Conservation (phyloP, 2,329 filamentous ascomycete species). For the Hawksworthiomyces lignivorus region DNA sequence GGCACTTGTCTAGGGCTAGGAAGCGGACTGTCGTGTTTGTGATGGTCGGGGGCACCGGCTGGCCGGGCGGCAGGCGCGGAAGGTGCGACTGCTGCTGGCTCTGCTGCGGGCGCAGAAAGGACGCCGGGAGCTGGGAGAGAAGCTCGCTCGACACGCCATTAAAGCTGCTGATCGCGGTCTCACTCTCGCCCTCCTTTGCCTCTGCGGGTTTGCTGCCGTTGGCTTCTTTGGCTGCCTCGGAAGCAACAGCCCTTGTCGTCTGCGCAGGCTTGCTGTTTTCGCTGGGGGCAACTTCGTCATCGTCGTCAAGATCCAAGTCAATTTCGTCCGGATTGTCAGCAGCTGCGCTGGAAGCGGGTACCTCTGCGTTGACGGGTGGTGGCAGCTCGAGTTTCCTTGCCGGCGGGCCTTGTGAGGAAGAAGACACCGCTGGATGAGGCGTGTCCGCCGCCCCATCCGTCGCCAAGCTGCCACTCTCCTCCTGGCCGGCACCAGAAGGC, state of each 20-base stretch:
- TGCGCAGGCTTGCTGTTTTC: neutral
- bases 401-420: neutral
- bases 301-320: constrained; percentile 56
- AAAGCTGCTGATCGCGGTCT: constrained; percentile 1
- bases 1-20: constrained; percentile 85
- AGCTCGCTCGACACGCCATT: constrained; percentile 52
- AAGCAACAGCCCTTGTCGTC: neutral
- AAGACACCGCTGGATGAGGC: constrained; percentile 2
- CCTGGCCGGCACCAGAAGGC: constrained; percentile 21
- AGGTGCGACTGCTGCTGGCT: constrained; percentile 20
- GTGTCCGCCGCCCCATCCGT: constrained; percentile 7
- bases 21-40: constrained; percentile 75
- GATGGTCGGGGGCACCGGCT: constrained; percentile 63
- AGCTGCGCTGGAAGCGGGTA: constrained; percentile 8
- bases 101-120: constrained; percentile 48
- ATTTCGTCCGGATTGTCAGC: constrained; percentile 58
- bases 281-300: constrained; percentile 27
- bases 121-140: constrained; percentile 66
- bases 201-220: constrained; percentile 1
- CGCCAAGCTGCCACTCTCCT: too few species aligned
- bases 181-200: constrained; percentile 6
- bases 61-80: constrained; percentile 32
- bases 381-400: neutral
- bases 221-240: too few species aligned
- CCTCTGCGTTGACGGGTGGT: constrained; percentile 8